Conservation (phyloP, 73 alveolate genomes). For the Paramecium sonneborni region DNA sequence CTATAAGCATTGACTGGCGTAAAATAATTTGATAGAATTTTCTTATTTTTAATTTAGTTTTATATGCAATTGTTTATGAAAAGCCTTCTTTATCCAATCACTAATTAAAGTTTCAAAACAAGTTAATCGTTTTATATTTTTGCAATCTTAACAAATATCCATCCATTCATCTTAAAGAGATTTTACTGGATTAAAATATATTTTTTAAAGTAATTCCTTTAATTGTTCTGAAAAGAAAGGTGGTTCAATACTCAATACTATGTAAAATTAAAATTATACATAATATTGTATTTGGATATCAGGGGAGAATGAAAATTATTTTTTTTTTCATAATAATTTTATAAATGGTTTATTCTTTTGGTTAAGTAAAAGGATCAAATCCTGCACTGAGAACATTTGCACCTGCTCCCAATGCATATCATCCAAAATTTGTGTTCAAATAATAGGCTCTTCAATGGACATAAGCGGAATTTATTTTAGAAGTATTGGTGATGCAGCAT, state of each 20-base stretch:
- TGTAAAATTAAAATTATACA: too few species aligned
- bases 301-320: too few species aligned
- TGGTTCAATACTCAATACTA: slow-evolving; percentile 4
- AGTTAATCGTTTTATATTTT: background rate
- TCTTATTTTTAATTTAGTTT: background rate
- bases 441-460: slow-evolving; percentile 16
- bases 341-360: slow-evolving; percentile 32
- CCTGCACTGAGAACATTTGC: background rate
- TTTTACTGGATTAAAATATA: background rate
- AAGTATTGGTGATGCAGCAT: background rate
- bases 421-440: background rate
- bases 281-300: too few species aligned
- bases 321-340: too few species aligned
- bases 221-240: slow-evolving; percentile 16
- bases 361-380: slow-evolving; percentile 31
- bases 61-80: background rate
- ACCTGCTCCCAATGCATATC: slow-evolving; percentile 47
- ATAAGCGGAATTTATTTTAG: background rate
- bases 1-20: slow-evolving; percentile 13
- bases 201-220: background rate
- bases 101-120: background rate
- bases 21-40: background rate
- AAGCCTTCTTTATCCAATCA: slow-evolving; percentile 8
- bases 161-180: slow-evolving; percentile 23
- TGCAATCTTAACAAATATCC: background rate